These are phyloP conservation scores for Suillus occidentalis DNA, from an alignment of 768 basidiomycete species.

Conservation along the genomic window DNA sequence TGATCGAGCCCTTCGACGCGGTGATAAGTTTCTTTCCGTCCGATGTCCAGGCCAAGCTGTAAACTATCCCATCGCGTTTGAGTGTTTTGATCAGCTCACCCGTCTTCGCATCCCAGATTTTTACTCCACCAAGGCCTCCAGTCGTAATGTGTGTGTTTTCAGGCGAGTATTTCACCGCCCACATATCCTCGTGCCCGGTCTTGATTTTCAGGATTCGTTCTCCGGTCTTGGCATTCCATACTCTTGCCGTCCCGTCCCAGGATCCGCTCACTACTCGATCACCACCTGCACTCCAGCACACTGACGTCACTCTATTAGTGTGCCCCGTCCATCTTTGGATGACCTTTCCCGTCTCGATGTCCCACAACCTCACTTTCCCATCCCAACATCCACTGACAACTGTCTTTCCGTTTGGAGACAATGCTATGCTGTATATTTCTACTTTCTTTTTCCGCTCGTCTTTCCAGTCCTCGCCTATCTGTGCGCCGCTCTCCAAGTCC, in stretches of 20 bases:
- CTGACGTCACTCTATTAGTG: neutral
- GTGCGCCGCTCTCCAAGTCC: too few relatives aligned
- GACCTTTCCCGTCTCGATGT: neutral
- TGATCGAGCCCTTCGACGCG: too few relatives aligned
- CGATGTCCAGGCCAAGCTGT: neutral
- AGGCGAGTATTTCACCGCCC: neutral
- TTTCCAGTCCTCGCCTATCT: too few relatives aligned
- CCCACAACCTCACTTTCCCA: neutral
- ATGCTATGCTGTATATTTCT: neutral
- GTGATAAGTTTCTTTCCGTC: neutral
- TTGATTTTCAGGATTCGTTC: neutral
- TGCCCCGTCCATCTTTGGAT: neutral
- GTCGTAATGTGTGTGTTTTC: neutral
- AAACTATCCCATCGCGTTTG: rapidly evolving
- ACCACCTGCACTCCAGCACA: neutral
- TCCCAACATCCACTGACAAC: neutral
- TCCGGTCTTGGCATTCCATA: neutral
- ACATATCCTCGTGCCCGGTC: neutral
- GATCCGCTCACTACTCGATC: neutral
- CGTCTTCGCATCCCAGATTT: neutral
- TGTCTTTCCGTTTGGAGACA: neutral
- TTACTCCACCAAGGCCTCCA: neutral
- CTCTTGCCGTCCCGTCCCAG: neutral
- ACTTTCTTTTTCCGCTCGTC: too few relatives aligned
- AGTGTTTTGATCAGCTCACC: neutral